phyloP scores from a whole-genome alignment of 257 asterid species.

The Anisodus acutangulus region DNA sequence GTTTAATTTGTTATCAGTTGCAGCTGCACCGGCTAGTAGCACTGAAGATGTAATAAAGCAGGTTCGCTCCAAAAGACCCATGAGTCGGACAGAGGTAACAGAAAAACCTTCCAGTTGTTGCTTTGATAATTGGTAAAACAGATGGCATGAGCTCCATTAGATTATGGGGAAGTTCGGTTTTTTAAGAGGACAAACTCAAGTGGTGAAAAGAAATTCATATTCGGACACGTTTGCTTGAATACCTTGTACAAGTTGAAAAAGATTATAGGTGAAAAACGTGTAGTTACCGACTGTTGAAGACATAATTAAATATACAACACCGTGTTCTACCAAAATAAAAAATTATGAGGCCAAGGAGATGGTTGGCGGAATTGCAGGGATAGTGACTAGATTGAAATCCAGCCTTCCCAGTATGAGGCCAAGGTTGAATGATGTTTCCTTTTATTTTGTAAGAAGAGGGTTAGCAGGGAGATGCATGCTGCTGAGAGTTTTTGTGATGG shows the following conservation, averaged over 20 bases:
- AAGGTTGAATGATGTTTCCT: not conserved
- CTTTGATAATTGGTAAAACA: constrained; percentile 19
- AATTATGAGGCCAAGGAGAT: not conserved
- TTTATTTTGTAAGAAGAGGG: not conserved
- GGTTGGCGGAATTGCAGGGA: not conserved
- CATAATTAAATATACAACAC: not conserved
- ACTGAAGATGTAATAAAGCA: constrained; percentile 84
- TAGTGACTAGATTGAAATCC: not conserved
- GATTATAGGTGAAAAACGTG: not conserved
- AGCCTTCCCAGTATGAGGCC: not conserved
- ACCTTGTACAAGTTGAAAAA: not conserved
- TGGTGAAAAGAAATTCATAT: not conserved
- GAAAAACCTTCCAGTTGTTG: constrained; percentile 24
- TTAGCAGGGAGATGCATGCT: not conserved
- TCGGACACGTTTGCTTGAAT: constrained; percentile 1
- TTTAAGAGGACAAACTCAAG: constrained; percentile 18
- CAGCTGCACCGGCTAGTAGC: constrained; percentile 58
- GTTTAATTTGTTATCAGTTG: constrained; percentile 30
- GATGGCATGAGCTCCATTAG: not conserved
- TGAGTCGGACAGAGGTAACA: constrained; percentile 80
- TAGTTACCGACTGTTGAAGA: not conserved
- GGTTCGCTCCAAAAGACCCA: constrained; percentile 76
- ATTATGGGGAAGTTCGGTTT: not conserved
- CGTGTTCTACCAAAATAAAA: too few species aligned
- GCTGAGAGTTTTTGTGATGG: not conserved